Evolutionary conservation across 2,329 filamentous ascomycete species (phyloP).

Genomic region (Colletotrichum sp.): DNA sequence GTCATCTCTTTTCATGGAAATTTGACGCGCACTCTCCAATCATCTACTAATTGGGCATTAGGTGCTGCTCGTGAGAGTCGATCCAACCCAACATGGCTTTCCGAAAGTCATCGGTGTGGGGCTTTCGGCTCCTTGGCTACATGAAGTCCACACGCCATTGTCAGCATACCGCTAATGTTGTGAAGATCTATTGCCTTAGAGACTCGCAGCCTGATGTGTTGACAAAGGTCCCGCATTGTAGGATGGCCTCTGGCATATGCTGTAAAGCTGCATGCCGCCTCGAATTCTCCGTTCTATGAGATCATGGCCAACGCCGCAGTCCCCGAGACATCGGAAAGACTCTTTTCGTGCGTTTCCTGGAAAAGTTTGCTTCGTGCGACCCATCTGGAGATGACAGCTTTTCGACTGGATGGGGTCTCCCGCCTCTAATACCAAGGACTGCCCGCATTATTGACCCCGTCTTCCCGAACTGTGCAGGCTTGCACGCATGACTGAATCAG

Average conservation of each 20-base stretch:
- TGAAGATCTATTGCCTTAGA: neutral
- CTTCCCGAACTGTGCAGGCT: neutral
- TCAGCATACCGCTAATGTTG: neutral
- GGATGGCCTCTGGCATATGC: neutral
- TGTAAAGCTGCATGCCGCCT: neutral
- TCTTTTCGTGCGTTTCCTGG: neutral
- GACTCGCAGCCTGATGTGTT: neutral
- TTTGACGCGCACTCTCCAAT: neutral
- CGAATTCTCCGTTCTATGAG: neutral
- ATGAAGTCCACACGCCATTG: neutral
- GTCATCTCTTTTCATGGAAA: neutral
- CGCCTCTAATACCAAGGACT: no score
- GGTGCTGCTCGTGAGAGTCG: neutral
- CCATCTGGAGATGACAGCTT: neutral
- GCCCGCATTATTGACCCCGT: no score
- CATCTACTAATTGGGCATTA: neutral
- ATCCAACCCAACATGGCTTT: neutral
- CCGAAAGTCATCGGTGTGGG: neutral
- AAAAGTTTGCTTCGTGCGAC: neutral
- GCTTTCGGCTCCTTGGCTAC: neutral
- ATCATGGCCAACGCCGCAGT: neutral
- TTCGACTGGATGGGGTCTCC: no score
- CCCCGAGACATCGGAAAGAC: accelerated
- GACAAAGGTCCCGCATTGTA: neutral
- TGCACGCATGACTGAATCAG: neutral